Base-by-base conservation (phyloP, 1,284 basidiomycete species). In the Clitocybe nebularis region DNA sequence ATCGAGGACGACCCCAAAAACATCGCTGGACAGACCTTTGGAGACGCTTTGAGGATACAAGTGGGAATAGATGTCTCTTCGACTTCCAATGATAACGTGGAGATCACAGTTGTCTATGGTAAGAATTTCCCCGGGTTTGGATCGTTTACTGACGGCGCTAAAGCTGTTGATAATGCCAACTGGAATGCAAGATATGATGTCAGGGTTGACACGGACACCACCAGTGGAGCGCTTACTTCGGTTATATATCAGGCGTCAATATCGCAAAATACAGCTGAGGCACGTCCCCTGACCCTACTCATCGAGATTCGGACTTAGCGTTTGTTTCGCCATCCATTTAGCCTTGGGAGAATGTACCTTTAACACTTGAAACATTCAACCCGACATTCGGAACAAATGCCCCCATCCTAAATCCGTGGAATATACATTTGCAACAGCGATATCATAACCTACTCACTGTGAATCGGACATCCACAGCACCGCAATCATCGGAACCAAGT, bases 101-200 rank as follows among this genome's bases (percentile, higher is more conserved):
- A 61, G 38, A 55, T 71, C 25, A 54, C 51, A 3, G 41, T 72
- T 9, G 55, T 63, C 2, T 72, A 72, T 46, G 65, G 69, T 68
- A 22, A 25, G 13, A 1, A 23, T 23, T n/a, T n/a, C n/a, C n/a
- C n/a, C n/a, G n/a, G n/a, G n/a, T n/a, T n/a, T n/a, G n/a, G n/a
- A n/a, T n/a, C n/a, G n/a, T n/a, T n/a, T n/a, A n/a, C n/a, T n/a
- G n/a, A n/a, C 8, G 4, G 9, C 13, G n/a, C 5, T 11, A 3
- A 28, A 69, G 69, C 60, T 39, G 68, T 71, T 0, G 41, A 45
- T 2, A 41, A 50, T 10, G 65, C 67, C 0, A 57, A 44, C 19
- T 72, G 69, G 69, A 48, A 44, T 5, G 59, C 67, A 3, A 50
- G 51, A 16, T 71, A 71, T 41, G 69, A 70, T 45, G 56, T 65